Evolutionary conservation across 192 early-diverging fungal species (phyloP), one percentile per base, ranked within the genome.

Genomic region (Fimicolochytrium jonesii): DNA sequence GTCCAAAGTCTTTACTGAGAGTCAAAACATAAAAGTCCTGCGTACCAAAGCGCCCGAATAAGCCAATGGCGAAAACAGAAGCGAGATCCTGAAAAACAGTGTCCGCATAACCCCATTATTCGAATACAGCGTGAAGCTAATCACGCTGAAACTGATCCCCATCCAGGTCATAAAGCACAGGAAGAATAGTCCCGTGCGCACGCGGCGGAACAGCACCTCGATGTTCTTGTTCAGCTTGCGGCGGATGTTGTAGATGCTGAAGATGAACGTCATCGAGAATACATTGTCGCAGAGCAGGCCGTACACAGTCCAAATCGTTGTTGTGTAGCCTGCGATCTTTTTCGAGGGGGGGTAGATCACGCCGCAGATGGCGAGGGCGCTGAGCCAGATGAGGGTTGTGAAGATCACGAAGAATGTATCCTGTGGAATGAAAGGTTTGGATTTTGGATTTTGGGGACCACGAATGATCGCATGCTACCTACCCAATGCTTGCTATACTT

Each of bases 211-310:
- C 11, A 9, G 18, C 18, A 15, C 42, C 41, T 59, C 57, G 25
- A 59, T 44, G 13, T 43, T 32, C 31, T 15, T 22, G 39, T 61
- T 61, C 9, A 61, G 59, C 22, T 45, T 44, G n/a, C 35, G 32
- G 7, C 66, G 66, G 7, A 46, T 37, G 3, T 37, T 26, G 57
- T 55, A 67, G 2, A 67, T 47, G 6, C 53, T 45, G 25, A 22
- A 36, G 0, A 67, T 67, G 35, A 67, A 67, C 47, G 37, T 47
- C 15, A 67, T 52, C 3, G 66, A 67, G 6, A 67, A 57, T 11
- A 50, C 32, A 32, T 67, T 54, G 36, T 67, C 66, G 32, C 25
- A 31, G 11, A 49, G 25, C 10, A 67, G 48, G 30, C 47, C 66
- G 32, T 67, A 67, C 11, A 67, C 28, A 10, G 66, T 59, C 66